phyloP scores from a whole-genome alignment of 305 asterid species.

The Rubia balearica region DNA sequence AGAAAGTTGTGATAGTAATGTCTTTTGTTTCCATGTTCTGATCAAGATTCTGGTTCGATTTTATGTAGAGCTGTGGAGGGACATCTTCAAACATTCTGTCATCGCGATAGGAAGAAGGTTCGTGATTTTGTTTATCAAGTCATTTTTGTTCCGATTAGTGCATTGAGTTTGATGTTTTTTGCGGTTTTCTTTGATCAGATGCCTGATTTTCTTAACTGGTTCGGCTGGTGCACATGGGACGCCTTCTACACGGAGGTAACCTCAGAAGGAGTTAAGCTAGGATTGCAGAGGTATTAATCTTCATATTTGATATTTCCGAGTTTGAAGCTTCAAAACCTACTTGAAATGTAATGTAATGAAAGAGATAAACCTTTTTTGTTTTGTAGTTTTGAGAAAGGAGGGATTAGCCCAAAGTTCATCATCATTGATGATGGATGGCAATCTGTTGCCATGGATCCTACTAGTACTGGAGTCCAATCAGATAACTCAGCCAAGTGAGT shows the following conservation, averaged over 20 bases:
- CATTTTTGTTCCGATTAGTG: not conserved
- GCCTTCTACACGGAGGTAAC: constrained; percentile 87
- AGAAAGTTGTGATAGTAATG: too few relatives aligned
- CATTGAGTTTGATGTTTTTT: not conserved
- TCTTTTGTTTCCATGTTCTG: not conserved
- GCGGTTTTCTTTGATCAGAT: constrained; percentile 34
- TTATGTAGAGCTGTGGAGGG: constrained; percentile 58
- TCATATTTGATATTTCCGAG: not conserved
- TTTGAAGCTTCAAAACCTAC: not conserved
- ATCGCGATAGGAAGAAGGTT: constrained; percentile 87
- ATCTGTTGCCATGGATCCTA: constrained; percentile 72
- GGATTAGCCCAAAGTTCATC: constrained; percentile 66
- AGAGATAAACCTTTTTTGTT: not conserved
- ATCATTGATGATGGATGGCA: constrained; percentile 97
- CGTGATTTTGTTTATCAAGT: not conserved
- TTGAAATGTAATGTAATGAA: not conserved
- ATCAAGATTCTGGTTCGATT: constrained; percentile 12
- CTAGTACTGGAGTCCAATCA: constrained; percentile 37
- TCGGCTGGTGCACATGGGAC: constrained; percentile 97
- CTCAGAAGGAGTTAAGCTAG: constrained; percentile 70
- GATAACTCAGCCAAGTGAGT: constrained; percentile 77
- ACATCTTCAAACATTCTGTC: constrained; percentile 70
- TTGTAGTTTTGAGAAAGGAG: constrained; percentile 66
- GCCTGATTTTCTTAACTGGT: constrained; percentile 94
- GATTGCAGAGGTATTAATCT: constrained; percentile 53